Conservation (phyloP, 1,139 yeast genomes). For the Geotrichum fermentans region DNA sequence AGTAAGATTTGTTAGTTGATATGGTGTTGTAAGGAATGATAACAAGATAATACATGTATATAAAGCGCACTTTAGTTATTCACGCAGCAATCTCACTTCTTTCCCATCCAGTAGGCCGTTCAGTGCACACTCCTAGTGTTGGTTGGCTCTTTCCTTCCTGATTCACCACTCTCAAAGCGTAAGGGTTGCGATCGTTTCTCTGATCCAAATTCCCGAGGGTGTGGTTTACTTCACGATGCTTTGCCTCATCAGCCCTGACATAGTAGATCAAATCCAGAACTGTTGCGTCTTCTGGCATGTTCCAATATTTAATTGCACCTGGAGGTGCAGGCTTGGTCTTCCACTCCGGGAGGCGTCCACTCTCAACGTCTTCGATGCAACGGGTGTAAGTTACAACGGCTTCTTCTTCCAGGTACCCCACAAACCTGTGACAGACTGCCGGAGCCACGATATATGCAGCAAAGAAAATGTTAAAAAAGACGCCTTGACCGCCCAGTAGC, state of each 20-base stretch:
- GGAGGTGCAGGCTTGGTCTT: slow-evolving; percentile 38
- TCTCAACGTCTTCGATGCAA: slow-evolving; percentile 51
- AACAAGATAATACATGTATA: neutral
- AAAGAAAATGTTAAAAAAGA: slow-evolving; percentile 64
- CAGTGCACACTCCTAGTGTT: slow-evolving; percentile 42
- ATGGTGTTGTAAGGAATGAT: too few species aligned
- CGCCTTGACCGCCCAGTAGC: slow-evolving; percentile 65
- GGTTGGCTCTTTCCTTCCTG: slow-evolving; percentile 49
- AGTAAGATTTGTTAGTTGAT: too few species aligned
- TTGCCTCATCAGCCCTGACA: slow-evolving; percentile 63
- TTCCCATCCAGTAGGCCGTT: slow-evolving; percentile 58
- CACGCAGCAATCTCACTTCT: slow-evolving; percentile 46
- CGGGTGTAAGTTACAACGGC: slow-evolving; percentile 70
- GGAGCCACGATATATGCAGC: slow-evolving; percentile 57
- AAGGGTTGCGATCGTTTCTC: slow-evolving; percentile 59
- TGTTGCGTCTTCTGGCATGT: slow-evolving; percentile 46
- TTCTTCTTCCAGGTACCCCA: slow-evolving; percentile 75
- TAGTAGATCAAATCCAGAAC: slow-evolving; percentile 58
- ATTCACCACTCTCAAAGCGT: slow-evolving; percentile 47
- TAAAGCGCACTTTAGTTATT: too few species aligned
- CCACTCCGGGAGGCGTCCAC: slow-evolving; percentile 50
- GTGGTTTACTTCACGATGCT: slow-evolving; percentile 73
- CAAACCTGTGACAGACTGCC: slow-evolving; percentile 66
- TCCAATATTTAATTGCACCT: slow-evolving; percentile 63
- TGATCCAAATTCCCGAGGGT: slow-evolving; percentile 62